Percentiles rank a stretch among this genome's conserved stretches.
These are phyloP conservation scores for Fusarium heterosporum DNA, from an alignment of 2,329 filamentous ascomycete species.

Conservation along the genomic window DNA sequence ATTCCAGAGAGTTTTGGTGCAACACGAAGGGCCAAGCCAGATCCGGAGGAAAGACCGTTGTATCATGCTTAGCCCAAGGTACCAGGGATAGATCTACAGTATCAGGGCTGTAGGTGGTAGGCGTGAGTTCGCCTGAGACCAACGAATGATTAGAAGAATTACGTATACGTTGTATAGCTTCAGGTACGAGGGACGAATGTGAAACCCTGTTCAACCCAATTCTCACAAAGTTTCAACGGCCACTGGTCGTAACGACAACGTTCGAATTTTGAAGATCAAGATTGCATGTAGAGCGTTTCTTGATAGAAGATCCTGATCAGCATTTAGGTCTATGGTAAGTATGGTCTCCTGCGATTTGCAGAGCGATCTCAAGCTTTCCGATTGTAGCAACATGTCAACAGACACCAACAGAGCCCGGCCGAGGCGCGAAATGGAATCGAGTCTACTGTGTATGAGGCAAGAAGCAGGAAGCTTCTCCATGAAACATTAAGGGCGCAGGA, in stretches of 20 bases:
- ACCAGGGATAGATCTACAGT: conserved; percentile 19
- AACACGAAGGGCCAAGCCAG: background rate
- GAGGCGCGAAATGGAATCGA: background rate
- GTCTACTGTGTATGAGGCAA: background rate
- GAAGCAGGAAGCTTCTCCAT: background rate
- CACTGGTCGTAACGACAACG: background rate
- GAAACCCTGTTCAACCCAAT: background rate
- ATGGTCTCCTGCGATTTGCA: background rate
- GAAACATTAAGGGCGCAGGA: background rate
- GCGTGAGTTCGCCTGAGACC: background rate
- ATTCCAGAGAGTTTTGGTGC: background rate
- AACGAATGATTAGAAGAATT: background rate
- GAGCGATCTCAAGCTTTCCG: background rate
- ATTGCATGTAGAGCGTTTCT: too few relatives aligned
- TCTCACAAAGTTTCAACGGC: conserved; percentile 14
- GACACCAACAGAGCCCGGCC: background rate
- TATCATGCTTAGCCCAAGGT: conserved; percentile 9
- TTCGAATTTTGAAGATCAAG: too few relatives aligned
- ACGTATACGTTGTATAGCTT: background rate
- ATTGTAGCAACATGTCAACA: background rate
- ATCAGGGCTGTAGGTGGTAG: background rate
- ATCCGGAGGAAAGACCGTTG: conserved; percentile 10
- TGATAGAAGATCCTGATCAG: too few relatives aligned
- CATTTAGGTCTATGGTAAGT: too few relatives aligned
- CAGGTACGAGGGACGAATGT: background rate